Evolutionary conservation across 352 stramenopile genomes (phyloP), one percentile per base, ranked within the genome.

Genomic region (Globisporangium abappressorium): DNA sequence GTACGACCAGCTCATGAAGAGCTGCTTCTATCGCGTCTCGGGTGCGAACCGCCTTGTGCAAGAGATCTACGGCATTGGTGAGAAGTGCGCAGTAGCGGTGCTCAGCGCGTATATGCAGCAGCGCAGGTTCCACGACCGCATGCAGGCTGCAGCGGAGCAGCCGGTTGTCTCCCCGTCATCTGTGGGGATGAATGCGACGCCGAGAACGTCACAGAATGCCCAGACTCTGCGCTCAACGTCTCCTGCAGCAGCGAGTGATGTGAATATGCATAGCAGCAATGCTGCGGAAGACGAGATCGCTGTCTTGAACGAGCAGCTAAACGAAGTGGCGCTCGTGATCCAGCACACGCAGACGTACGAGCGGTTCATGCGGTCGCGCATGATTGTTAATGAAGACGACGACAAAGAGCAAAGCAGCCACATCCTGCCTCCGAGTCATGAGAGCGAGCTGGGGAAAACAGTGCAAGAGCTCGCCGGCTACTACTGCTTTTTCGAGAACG

Each of bases 341-440:
- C 89, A 96, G 54, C 87, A 96, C 70, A 95, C 89, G 18, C 89
- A 96, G 75, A 96, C 89, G 14, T 96, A 91, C 68, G 89, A 96
- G 69, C 87, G 89, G 9, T 96, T 95, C 68, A 93, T 96, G 79
- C 84, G 85, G 14, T 93, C 84, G 6, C 80, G 87, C 15, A 77
- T 91, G 30, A 61, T 68, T 57, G 18, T 15, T 30, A 12, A 5
- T 28, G 30, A 46, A 61, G 12, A 61, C 68, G 4, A 26, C 14
- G 68, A 69, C 8, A 38, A 61, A 0, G 62, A 75, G 47, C 36
- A 33, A n/a, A 33, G 28, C 20, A 12, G 43, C 15, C 30, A 68
- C 18, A 63, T 77, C 22, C 74, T 96, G 9, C 86, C 89, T 20
- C 66, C 72, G 3, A 86, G 84, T 53, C 80, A 89, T 61, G 82